These are phyloP conservation scores for Ophidiomyces ophidiicola DNA, from an alignment of 2,329 filamentous ascomycete species.

Conservation along the genomic window DNA sequence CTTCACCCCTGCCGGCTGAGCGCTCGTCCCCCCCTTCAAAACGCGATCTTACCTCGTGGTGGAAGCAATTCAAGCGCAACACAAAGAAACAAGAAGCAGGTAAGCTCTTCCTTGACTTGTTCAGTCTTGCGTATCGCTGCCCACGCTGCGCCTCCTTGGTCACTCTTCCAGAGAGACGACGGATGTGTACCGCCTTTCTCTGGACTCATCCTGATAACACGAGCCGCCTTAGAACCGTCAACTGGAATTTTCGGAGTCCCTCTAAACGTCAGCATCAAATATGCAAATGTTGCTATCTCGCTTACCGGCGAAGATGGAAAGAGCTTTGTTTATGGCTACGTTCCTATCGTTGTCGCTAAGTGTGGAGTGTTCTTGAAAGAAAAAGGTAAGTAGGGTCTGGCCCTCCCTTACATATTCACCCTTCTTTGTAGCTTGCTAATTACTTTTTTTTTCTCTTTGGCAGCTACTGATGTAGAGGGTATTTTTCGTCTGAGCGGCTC, in stretches of 20 bases:
- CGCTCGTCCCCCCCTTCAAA: constrained; percentile 64
- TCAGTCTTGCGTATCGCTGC: not conserved
- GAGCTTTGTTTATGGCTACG: constrained; percentile 97
- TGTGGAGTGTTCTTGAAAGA: constrained; percentile 96
- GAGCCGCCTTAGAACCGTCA: constrained; percentile 30
- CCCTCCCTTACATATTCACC: not conserved
- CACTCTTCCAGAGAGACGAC: too few species aligned
- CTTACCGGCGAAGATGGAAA: constrained; percentile 83
- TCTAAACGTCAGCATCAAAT: constrained; percentile 84
- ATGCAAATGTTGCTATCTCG: constrained; percentile 96
- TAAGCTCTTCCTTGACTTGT: constrained; percentile 25
- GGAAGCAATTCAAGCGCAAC: constrained; percentile 81
- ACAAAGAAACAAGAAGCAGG: constrained; percentile 52
- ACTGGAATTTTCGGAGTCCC: constrained; percentile 90
- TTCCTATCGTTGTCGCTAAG: constrained; percentile 95
- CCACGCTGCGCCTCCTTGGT: too few species aligned
- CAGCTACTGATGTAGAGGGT: constrained; percentile 86
- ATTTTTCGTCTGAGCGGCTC: constrained; percentile 95
- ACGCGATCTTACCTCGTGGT: constrained; percentile 88
- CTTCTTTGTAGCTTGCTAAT: not conserved
- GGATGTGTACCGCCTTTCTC: too few species aligned
- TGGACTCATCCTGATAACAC: too few species aligned
- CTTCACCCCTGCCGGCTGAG: constrained; percentile 26
- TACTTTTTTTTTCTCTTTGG: constrained; percentile 16
- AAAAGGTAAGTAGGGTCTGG: constrained; percentile 55